phyloP scores from a whole-genome alignment of 768 basidiomycete genomes.

The Cyclocybe aegerita region DNA sequence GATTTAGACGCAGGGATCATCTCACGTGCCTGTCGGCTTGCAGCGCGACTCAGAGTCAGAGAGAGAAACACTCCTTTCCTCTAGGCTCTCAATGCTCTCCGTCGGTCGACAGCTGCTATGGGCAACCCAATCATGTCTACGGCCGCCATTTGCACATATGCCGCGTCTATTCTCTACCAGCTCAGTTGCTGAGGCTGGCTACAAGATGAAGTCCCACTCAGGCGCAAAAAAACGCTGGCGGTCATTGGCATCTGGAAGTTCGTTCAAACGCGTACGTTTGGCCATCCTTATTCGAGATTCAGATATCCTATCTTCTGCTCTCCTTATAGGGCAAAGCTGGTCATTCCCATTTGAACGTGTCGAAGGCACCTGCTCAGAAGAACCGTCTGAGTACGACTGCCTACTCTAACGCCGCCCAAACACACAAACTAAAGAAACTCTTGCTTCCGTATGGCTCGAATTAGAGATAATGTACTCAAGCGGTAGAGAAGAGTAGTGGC shows the following conservation, averaged over 20 bases:
- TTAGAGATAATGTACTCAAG: slow-evolving; percentile 4
- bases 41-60: not conserved
- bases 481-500: not conserved
- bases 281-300: not conserved
- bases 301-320: not conserved
- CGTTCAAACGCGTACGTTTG: slow-evolving; percentile 71
- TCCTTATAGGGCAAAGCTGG: slow-evolving; percentile 60
- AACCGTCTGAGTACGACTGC: slow-evolving; percentile 66
- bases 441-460: slow-evolving; percentile 64
- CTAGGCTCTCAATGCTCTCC: slow-evolving; percentile 20
- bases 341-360: slow-evolving; percentile 70
- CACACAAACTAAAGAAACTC: slow-evolving; percentile 60
- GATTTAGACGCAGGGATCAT: not conserved
- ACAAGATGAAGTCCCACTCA: slow-evolving; percentile 79
- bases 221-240: slow-evolving; percentile 83
- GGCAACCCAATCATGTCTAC: slow-evolving; percentile 23
- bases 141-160: slow-evolving; percentile 15
- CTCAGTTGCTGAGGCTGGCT: slow-evolving; percentile 51
- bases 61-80: not conserved
- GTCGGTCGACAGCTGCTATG: slow-evolving; percentile 21
- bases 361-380: slow-evolving; percentile 63
- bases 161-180: slow-evolving; percentile 61
- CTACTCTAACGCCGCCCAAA: slow-evolving; percentile 66
- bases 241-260: slow-evolving; percentile 58
- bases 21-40: slow-evolving; percentile 7